Conservation (phyloP, 2,329 filamentous ascomycete genomes). For the Pyrenophora seminiperda region DNA sequence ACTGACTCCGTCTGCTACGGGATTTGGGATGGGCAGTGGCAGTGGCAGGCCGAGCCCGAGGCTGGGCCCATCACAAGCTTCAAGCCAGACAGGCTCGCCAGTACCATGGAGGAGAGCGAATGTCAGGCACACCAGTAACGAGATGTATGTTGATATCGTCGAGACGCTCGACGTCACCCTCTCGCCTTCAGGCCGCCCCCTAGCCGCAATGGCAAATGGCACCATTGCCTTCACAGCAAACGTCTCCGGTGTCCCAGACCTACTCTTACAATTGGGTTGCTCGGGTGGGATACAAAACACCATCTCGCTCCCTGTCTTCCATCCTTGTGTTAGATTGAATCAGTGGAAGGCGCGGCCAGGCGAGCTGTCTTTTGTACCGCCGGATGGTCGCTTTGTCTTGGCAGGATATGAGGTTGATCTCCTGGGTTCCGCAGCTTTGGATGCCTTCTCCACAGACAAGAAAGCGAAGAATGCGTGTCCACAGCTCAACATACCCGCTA, state of each 20-base stretch:
- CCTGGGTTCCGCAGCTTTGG: constrained; percentile 67
- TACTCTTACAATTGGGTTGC: constrained; percentile 78
- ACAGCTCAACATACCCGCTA: constrained; percentile 79
- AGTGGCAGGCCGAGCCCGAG: constrained; percentile 33
- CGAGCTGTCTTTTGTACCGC: constrained; percentile 93
- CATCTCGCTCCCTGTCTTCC: constrained; percentile 89
- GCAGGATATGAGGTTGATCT: constrained; percentile 95
- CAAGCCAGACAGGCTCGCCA: constrained; percentile 50
- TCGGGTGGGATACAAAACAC: constrained; percentile 72
- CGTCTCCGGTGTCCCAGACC: constrained; percentile 90
- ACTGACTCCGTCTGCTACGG: constrained; percentile 24
- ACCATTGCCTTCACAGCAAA: constrained; percentile 95
- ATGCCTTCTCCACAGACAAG: constrained; percentile 35
- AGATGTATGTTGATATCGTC: constrained; percentile 94
- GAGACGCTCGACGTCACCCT: constrained; percentile 87
- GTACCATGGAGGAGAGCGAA: constrained; percentile 91
- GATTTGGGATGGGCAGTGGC: constrained; percentile 14
- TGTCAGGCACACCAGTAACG: constrained; percentile 94
- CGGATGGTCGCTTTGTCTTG: constrained; percentile 90
- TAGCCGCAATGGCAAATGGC: constrained; percentile 86
- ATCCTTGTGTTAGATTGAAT: constrained; percentile 90
- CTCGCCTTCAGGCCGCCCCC: constrained; percentile 84
- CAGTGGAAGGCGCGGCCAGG: constrained; percentile 88
- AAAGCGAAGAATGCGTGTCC: constrained; percentile 36
- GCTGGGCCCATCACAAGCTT: constrained; percentile 28